Evolutionary conservation across 2,329 filamentous ascomycete species (phyloP), one percentile per base, ranked within the genome.

Genomic region (Monosporascus sp.): DNA sequence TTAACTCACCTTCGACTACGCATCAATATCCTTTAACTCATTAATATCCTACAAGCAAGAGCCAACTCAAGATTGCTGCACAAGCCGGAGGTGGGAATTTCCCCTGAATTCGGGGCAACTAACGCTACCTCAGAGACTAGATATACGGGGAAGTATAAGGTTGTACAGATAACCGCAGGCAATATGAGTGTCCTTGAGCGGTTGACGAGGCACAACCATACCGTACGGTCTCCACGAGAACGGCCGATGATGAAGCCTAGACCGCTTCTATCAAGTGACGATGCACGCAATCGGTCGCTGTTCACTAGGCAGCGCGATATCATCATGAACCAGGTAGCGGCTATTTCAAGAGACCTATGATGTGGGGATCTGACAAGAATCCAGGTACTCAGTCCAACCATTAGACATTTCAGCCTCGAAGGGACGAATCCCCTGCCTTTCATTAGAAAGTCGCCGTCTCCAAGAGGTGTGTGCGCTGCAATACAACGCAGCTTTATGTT

Each of bases 351-450:
- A 7, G 15, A 6, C 43, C 1, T 43, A 22, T 43, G 9, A 22
- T 20, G 15, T 11, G 8, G n/a, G 17, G 24, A 25, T 17, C 44
- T 48, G 22, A 51, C 22, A 17, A 11, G n/a, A n/a, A 48, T 3
- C 3, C n/a, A 68, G 66, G 54, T 66, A 9, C 44, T 67, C 36
- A 68, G 61, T 37, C 65, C 65, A 17, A 66, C 62, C 5, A 61
- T 64, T 53, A 60, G 49, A 31, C 59, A 66, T 48, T 67, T 67
- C 46, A 60, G 57, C 44, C 54, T 67, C 11, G 66, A 69, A 48
- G 65, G 66, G 18, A 47, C 50, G 7, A 53, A 52, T 37, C 43
- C 50, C 41, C 15, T 57, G 24, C 52, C 60, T 6, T 64, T 63
- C 50, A 56, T 52, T 44, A 58, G 57, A 54, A 60, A 52, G 46